These are phyloP conservation scores for Sphagnum tenellum DNA, from an alignment of 225 moss, liverwort and hornwort species.

Conservation along the genomic window DNA sequence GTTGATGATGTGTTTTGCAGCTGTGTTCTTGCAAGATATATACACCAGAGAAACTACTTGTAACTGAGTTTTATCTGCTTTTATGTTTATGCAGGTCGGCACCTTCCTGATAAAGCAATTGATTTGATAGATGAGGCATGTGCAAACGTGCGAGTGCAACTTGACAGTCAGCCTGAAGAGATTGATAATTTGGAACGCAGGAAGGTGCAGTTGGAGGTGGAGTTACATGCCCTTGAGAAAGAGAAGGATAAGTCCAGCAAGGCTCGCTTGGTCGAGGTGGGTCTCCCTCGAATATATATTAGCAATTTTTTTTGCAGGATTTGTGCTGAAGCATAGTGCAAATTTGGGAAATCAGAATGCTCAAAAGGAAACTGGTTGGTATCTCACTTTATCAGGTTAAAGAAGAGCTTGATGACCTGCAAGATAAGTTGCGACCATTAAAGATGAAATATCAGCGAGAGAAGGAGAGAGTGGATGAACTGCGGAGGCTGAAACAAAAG, in stretches of 20 bases:
- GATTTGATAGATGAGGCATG: constrained; percentile 92
- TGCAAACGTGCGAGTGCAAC: constrained; percentile 92
- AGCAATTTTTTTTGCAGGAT: not conserved
- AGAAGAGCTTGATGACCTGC: constrained; percentile 54
- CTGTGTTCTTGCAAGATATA: too few species aligned
- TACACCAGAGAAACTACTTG: too few species aligned
- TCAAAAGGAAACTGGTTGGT: not conserved
- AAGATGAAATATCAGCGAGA: constrained; percentile 92
- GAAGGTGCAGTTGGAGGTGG: constrained; percentile 77
- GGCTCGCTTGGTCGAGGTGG: constrained; percentile 73
- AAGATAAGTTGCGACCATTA: constrained; percentile 66
- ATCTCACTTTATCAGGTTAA: constrained; percentile 8
- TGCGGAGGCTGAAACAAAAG: constrained; percentile 70
- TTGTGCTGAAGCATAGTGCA: not conserved
- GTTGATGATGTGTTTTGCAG: too few species aligned
- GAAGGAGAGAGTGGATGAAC: constrained; percentile 79
- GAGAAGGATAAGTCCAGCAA: constrained; percentile 96
- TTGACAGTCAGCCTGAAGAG: constrained; percentile 90
- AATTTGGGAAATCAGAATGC: not conserved
- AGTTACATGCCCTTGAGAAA: constrained; percentile 87
- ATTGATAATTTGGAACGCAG: constrained; percentile 76
- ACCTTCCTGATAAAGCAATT: constrained; percentile 83
- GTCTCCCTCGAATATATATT: not conserved
- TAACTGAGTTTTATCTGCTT: too few species aligned
- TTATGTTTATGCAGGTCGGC: constrained; percentile 11